phyloP scores from a whole-genome alignment of 2,329 filamentous ascomycete genomes.

The Aspergillus ochraceoroseus region DNA sequence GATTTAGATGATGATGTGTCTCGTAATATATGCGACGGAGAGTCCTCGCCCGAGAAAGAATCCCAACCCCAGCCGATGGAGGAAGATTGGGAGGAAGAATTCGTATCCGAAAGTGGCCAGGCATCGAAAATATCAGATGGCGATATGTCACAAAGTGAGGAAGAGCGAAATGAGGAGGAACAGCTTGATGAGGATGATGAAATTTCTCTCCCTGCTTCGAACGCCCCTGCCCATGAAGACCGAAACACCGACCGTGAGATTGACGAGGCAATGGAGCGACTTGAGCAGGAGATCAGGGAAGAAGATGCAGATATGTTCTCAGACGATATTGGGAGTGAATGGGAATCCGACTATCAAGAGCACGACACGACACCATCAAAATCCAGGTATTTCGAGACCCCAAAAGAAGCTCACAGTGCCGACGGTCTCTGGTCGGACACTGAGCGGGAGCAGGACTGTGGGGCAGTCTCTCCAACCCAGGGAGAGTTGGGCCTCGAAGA shows the following conservation, averaged over 20 bases:
- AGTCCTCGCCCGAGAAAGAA: background rate
- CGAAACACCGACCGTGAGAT: background rate
- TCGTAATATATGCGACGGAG: background rate
- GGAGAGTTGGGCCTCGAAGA: slow-evolving; percentile 1
- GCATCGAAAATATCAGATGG: background rate
- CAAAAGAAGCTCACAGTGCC: too few relatives aligned
- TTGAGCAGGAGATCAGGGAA: background rate
- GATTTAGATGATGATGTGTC: slow-evolving; percentile 12
- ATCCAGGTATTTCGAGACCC: background rate
- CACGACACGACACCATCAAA: slow-evolving; percentile 11
- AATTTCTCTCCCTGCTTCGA: background rate
- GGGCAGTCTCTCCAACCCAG: background rate
- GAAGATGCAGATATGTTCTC: background rate
- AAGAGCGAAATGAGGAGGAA: background rate
- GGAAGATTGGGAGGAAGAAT: too few relatives aligned
- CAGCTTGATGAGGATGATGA: slow-evolving; percentile 1
- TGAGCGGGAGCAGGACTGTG: too few relatives aligned
- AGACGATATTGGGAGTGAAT: background rate
- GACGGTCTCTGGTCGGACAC: too few relatives aligned
- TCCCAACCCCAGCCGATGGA: too few relatives aligned
- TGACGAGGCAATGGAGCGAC: background rate
- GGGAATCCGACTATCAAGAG: slow-evolving; percentile 18
- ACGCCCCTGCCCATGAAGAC: background rate
- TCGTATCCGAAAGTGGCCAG: too few relatives aligned
- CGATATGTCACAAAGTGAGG: background rate